These are phyloP conservation scores for Solanum pimpinellifolium DNA, from an alignment of 257 asterid genomes.

Conservation along the genomic window DNA sequence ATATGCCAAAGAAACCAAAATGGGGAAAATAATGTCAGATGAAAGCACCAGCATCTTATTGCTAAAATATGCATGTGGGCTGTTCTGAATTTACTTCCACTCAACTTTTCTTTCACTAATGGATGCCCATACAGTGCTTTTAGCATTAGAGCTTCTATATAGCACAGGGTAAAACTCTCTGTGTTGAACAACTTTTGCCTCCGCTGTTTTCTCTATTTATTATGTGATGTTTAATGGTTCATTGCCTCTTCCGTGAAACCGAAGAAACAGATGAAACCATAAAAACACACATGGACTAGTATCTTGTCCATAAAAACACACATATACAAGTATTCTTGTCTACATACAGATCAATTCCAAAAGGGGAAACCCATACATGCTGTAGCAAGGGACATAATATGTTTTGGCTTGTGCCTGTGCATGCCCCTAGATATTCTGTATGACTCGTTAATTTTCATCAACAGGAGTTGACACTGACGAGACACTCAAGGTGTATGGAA, in stretches of 20 bases:
- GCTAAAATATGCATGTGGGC: not conserved
- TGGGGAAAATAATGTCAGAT: not conserved
- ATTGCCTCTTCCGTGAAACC: not conserved
- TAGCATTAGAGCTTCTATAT: not conserved
- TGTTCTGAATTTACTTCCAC: not conserved
- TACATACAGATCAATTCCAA: not conserved
- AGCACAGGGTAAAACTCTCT: not conserved
- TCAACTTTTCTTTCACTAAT: not conserved
- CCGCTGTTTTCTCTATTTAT: not conserved
- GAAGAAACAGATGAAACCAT: not conserved
- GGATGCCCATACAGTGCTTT: not conserved
- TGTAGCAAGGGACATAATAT: not conserved
- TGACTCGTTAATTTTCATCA: not conserved
- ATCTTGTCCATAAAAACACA: not conserved
- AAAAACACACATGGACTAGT: not conserved
- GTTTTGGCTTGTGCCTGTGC: not conserved
- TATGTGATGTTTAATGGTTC: not conserved
- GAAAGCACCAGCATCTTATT: not conserved
- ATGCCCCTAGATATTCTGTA: not conserved
- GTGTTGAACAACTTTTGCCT: not conserved
- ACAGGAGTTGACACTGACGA: constrained; percentile 84
- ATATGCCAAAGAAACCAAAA: not conserved
- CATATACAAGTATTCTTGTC: not conserved
- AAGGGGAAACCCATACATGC: not conserved
- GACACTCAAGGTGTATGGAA: constrained; percentile 51